Base-by-base conservation (phyloP, 805 yeast species). In the Saccharomycopsis schoenii region DNA sequence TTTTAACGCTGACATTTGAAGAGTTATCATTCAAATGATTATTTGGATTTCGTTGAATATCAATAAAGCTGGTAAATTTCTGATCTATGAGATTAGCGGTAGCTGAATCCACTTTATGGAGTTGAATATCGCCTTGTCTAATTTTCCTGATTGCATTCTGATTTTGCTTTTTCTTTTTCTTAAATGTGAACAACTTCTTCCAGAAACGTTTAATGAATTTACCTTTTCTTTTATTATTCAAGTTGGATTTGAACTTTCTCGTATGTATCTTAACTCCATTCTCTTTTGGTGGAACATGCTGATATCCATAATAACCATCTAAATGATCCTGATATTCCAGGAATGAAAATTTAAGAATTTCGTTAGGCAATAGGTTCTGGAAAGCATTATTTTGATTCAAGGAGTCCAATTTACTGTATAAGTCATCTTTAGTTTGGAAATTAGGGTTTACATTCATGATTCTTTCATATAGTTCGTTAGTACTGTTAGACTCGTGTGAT, bases 1-100 rank as follows among this genome's bases (percentile, higher is more conserved):
- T 29, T 43, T 63, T 64, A 9, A 63, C 65, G 50, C 64, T 61
- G 19, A 61, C 56, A 41, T 42, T 8, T 21, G 62, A 59, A 5
- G 62, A 59, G 40, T 37, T 43, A 51, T 63, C 65, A 36, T 61
- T 62, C n/a, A 60, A 21, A 36, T 55, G 59, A 36, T 56, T 55
- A 15, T 55, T 17, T 1, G 55, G 19, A 4, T 59, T 56, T 42
- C 24, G 24, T 19, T 56, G 58, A 10, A 59, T 51, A 10, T 57
- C 41, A 24, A 24, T n/a, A 11, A 50, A 47, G 8, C 9, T 29
- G 1, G 52, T 4, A 24, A 47, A 47, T 21, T 21, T 52, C 47
- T 21, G 17, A 34, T 17, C 19, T 14, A 37, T 55, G 15, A 39
- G 43, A 39, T 24, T 24, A n/a, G 36, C 58, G 21, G 52, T 47